These are phyloP conservation scores for Eutypella sp. DNA, from an alignment of 2,329 filamentous ascomycete species.

Conservation along the genomic window DNA sequence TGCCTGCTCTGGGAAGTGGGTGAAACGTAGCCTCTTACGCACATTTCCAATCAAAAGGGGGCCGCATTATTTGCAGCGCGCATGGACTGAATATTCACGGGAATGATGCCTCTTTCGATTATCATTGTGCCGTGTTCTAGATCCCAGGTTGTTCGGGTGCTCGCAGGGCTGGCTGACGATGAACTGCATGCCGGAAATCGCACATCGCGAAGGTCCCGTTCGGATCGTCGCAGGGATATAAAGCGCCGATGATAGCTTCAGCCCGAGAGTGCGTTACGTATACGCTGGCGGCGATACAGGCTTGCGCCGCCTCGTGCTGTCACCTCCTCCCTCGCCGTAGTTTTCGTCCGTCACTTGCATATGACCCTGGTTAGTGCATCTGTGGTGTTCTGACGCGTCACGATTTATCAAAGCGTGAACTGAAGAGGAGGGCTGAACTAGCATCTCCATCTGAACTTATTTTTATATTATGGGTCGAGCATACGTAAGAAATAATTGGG, in stretches of 20 bases:
- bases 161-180: background rate
- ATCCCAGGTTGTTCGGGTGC: background rate
- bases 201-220: background rate
- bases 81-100: background rate
- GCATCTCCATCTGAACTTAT: background rate
- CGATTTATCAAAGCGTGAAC: background rate
- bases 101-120: background rate
- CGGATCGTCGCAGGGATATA: background rate
- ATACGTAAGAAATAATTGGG: background rate
- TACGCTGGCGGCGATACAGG: background rate
- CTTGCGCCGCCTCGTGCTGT: too few relatives aligned
- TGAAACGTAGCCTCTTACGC: background rate
- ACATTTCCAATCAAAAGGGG: background rate
- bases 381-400: background rate
- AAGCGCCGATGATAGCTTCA: background rate
- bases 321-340: background rate
- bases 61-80: background rate
- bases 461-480: background rate
- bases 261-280: background rate
- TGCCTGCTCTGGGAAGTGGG: background rate
- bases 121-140: background rate
- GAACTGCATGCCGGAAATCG: background rate
- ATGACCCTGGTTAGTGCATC: background rate
- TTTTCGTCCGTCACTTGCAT: background rate
- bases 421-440: background rate